phyloP scores from a whole-genome alignment of 2,329 filamentous ascomycete species.

The Myriosclerotinia curreyana region DNA sequence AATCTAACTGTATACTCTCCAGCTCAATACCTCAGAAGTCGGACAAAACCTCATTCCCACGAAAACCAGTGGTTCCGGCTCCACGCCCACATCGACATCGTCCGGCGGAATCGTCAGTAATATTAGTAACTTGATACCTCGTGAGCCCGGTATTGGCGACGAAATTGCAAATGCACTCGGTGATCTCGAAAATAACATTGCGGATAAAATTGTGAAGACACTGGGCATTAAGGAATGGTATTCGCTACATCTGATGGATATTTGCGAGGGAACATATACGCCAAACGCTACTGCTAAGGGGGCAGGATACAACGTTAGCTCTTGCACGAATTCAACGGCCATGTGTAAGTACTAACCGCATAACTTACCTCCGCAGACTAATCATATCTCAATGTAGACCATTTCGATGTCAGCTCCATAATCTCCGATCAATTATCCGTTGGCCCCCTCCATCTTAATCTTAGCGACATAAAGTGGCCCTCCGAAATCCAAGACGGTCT shows the following conservation, averaged over 20 bases:
- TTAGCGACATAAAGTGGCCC: conserved; percentile 56
- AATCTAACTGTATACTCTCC: conserved; percentile 19
- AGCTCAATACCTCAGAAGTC: conserved; percentile 57
- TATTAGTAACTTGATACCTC: conserved; percentile 38
- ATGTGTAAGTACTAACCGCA: conserved; percentile 43
- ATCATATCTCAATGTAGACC: conserved; percentile 32
- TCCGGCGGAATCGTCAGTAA: neutral
- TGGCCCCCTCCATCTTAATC: conserved; percentile 43
- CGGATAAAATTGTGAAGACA: conserved; percentile 44
- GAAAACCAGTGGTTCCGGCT: conserved; percentile 28
- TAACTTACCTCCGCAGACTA: neutral
- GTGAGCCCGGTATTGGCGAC: conserved; percentile 40
- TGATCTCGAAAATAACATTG: conserved; percentile 38
- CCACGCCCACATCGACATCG: conserved; percentile 30
- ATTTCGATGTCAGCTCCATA: conserved; percentile 53
- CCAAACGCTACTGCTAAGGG: conserved; percentile 40
- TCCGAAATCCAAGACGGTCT: conserved; percentile 53
- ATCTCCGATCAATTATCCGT: conserved; percentile 49
- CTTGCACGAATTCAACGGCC: conserved; percentile 52
- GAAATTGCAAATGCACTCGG: conserved; percentile 38
- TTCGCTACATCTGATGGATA: conserved; percentile 57
- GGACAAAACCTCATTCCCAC: conserved; percentile 42
- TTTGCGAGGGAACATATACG: conserved; percentile 50
- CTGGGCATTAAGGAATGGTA: conserved; percentile 60
- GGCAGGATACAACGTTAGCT: conserved; percentile 50